phyloP scores from a whole-genome alignment of 2,329 filamentous ascomycete species.

The Beauveria sp. region DNA sequence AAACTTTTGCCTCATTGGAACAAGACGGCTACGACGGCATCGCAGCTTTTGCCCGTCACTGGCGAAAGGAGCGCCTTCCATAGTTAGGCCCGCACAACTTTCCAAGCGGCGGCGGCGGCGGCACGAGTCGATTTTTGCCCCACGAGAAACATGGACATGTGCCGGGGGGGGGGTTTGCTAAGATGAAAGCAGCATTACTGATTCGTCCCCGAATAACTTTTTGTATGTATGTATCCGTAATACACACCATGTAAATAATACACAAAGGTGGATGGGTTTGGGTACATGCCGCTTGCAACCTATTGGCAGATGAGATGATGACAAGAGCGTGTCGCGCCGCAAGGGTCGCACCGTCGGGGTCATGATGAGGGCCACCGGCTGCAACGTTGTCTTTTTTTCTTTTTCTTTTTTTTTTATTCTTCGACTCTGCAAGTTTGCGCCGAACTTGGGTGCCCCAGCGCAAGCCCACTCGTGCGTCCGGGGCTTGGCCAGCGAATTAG shows the following conservation, averaged over 20 bases:
- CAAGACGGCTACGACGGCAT: slow-evolving; percentile 7
- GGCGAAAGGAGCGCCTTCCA: background rate
- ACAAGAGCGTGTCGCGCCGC: too few relatives aligned
- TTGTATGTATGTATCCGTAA: too few relatives aligned
- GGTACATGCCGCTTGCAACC: too few relatives aligned
- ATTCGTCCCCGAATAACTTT: too few relatives aligned
- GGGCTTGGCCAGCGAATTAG: too few relatives aligned
- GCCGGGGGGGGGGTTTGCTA: background rate
- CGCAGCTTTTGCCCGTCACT: background rate
- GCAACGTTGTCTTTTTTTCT: background rate
- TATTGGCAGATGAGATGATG: too few relatives aligned
- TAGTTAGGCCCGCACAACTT: background rate
- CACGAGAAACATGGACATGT: background rate
- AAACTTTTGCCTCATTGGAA: background rate
- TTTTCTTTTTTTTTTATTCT: background rate
- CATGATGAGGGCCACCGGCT: background rate
- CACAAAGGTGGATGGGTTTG: too few relatives aligned
- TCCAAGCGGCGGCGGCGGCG: background rate
- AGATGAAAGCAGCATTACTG: too few relatives aligned
- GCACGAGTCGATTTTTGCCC: background rate
- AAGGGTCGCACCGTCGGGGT: background rate
- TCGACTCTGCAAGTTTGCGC: background rate
- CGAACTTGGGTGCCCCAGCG: background rate
- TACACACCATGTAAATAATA: too few relatives aligned
- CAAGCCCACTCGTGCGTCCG: too few relatives aligned